These are phyloP conservation scores for Calonectria hongkongensis DNA, from an alignment of 2,329 filamentous ascomycete species.

Conservation along the genomic window DNA sequence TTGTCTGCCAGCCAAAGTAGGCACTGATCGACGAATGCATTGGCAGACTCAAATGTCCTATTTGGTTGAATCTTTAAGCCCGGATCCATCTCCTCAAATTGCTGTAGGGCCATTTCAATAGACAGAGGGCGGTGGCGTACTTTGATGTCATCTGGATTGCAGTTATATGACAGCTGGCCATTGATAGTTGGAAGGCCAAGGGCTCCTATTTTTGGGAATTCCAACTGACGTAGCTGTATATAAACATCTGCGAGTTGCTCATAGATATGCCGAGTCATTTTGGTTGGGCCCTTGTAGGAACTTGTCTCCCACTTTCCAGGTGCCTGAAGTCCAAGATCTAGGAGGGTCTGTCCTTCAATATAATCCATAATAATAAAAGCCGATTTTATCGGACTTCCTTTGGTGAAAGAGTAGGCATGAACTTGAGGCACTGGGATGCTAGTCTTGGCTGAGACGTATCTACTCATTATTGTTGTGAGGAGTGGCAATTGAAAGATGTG, in stretches of 20 bases:
- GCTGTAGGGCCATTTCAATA: background rate
- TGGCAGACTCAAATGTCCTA: background rate
- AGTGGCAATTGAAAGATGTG: no score
- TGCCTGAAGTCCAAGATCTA: background rate
- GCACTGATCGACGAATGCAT: background rate
- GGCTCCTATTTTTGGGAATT: background rate
- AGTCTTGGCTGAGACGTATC: background rate
- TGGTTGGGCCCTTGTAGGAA: background rate
- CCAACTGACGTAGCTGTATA: background rate
- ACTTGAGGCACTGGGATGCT: background rate
- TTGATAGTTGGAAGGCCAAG: background rate
- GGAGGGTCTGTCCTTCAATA: background rate
- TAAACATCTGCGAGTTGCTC: background rate
- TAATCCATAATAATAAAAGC: conserved; percentile 5
- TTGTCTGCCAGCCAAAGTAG: background rate
- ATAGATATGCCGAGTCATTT: background rate
- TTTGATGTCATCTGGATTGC: background rate
- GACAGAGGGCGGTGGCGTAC: background rate
- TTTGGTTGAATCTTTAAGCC: background rate
- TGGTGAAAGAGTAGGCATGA: background rate
- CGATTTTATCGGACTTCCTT: background rate
- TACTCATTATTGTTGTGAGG: no score
- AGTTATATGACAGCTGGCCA: background rate
- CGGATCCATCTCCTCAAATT: background rate
- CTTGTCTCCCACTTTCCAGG: background rate